phyloP scores from a whole-genome alignment of 2,329 filamentous ascomycete species.

The Tolypocladium capitatum region DNA sequence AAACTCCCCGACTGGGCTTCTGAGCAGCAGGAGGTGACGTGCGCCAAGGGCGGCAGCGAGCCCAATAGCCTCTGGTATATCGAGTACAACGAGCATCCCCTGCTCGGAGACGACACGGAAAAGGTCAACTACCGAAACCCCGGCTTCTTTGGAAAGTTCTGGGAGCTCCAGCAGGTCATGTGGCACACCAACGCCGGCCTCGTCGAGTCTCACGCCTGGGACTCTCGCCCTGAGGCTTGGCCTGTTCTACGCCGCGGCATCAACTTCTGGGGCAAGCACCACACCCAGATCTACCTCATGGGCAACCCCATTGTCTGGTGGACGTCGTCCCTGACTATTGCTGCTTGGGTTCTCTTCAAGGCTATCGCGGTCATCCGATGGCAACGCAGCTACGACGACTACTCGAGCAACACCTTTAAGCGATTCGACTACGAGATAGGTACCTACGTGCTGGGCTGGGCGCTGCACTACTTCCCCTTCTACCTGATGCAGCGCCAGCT shows the following conservation, averaged over 20 bases:
- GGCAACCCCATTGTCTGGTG: slow-evolving; percentile 96
- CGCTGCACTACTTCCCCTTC: slow-evolving; percentile 97
- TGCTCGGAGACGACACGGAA: slow-evolving; percentile 61
- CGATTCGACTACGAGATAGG: slow-evolving; percentile 97
- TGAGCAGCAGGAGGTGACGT: slow-evolving; percentile 98
- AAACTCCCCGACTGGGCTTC: slow-evolving; percentile 97
- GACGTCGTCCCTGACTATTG: slow-evolving; percentile 67
- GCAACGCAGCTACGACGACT: slow-evolving; percentile 88
- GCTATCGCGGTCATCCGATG: slow-evolving; percentile 76
- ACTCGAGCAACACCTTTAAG: slow-evolving; percentile 71
- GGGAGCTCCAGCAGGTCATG: slow-evolving; percentile 95
- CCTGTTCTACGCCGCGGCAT: slow-evolving; percentile 85
- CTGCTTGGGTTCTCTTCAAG: slow-evolving; percentile 72
- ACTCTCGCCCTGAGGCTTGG: slow-evolving; percentile 89
- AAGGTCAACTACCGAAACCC: slow-evolving; percentile 94
- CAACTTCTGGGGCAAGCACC: slow-evolving; percentile 95
- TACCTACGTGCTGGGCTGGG: slow-evolving; percentile 82
- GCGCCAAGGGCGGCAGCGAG: slow-evolving; percentile 76
- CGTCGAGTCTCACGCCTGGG: slow-evolving; percentile 94
- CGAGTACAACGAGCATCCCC: slow-evolving; percentile 77
- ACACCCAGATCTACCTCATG: slow-evolving; percentile 91
- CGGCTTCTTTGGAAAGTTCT: slow-evolving; percentile 95
- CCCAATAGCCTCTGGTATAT: slow-evolving; percentile 98
- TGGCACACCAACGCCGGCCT: slow-evolving; percentile 96
- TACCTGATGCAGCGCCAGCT: slow-evolving; percentile 96